These are phyloP conservation scores for Aspergillus unguis DNA, from an alignment of 2,329 filamentous ascomycete species.

Conservation along the genomic window DNA sequence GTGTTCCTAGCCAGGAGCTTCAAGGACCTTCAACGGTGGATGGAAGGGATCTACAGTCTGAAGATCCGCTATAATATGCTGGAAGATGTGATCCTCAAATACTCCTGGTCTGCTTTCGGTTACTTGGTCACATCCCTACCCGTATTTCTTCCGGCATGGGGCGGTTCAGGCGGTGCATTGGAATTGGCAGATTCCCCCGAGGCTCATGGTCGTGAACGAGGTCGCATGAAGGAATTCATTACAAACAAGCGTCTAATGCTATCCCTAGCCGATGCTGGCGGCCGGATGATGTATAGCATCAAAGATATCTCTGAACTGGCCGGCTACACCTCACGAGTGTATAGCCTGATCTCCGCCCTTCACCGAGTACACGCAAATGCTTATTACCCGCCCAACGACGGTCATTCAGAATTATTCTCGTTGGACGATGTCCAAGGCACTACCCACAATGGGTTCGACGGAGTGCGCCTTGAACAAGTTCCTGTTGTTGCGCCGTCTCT, in stretches of 20 bases:
- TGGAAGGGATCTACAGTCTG: slow-evolving; percentile 97
- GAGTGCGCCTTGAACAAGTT: slow-evolving; percentile 87
- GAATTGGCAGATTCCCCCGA: slow-evolving; percentile 55
- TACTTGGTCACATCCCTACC: slow-evolving; percentile 91
- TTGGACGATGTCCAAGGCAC: slow-evolving; percentile 90
- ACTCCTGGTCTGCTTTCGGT: slow-evolving; percentile 97
- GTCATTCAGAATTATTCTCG: slow-evolving; percentile 76
- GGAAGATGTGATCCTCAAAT: slow-evolving; percentile 96
- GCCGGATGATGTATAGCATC: slow-evolving; percentile 99
- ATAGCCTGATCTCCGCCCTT: slow-evolving; percentile 89
- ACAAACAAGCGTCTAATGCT: slow-evolving; percentile 99
- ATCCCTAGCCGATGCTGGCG: slow-evolving; percentile 90
- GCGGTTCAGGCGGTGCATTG: slow-evolving; percentile 70
- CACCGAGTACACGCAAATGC: slow-evolving; percentile 90
- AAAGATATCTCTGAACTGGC: slow-evolving; percentile 96
- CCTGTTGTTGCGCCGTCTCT: slow-evolving; percentile 85
- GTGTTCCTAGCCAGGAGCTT: slow-evolving; percentile 89
- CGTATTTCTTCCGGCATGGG: slow-evolving; percentile 92
- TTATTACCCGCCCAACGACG: slow-evolving; percentile 68
- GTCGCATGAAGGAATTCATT: slow-evolving; percentile 97
- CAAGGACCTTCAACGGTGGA: slow-evolving; percentile 88
- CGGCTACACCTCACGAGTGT: slow-evolving; percentile 92
- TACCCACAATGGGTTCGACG: slow-evolving; percentile 90
- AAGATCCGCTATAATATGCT: slow-evolving; percentile 99
- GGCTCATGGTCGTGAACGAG: slow-evolving; percentile 59